phyloP scores from a whole-genome alignment of 1,284 basidiomycete species.

The Tetrapyrgos nigripes region DNA sequence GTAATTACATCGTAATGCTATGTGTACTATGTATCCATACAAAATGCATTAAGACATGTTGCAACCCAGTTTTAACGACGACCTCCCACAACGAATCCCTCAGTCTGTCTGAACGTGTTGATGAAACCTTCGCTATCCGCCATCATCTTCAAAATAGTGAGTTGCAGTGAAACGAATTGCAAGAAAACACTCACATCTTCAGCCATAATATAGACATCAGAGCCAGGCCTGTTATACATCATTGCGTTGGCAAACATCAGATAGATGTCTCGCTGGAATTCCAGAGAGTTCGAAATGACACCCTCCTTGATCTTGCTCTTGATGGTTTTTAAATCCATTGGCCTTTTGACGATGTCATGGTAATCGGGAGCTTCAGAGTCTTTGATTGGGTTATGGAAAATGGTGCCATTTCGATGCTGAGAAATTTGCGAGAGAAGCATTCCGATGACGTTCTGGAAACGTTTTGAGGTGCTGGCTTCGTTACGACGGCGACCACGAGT shows the following conservation, averaged over 20 bases:
- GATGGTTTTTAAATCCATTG: conserved; percentile 94
- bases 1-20: neutral
- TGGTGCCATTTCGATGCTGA: conserved; percentile 84
- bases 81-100: conserved; percentile 60
- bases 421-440: conserved; percentile 85
- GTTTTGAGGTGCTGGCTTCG: conserved; percentile 62
- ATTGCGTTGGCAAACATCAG: conserved; percentile 96
- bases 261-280: conserved; percentile 89
- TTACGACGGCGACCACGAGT: conserved; percentile 35
- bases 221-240: conserved; percentile 91
- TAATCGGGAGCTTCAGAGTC: conserved; percentile 90
- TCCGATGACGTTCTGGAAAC: conserved; percentile 81
- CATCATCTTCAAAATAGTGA: conserved; percentile 73
- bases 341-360: conserved; percentile 87
- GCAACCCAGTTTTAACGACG: neutral
- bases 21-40: neutral
- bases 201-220: conserved; percentile 88
- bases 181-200: conserved; percentile 67
- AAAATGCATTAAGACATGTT: neutral
- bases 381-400: conserved; percentile 92
- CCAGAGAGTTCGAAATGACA: conserved; percentile 76
- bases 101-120: conserved; percentile 77
- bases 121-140: conserved; percentile 81
- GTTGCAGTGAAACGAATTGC: conserved; percentile 6
- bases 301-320: conserved; percentile 85